Conservation (phyloP, 2,329 filamentous ascomycete genomes). For the Aspergillus aculeatinus region DNA sequence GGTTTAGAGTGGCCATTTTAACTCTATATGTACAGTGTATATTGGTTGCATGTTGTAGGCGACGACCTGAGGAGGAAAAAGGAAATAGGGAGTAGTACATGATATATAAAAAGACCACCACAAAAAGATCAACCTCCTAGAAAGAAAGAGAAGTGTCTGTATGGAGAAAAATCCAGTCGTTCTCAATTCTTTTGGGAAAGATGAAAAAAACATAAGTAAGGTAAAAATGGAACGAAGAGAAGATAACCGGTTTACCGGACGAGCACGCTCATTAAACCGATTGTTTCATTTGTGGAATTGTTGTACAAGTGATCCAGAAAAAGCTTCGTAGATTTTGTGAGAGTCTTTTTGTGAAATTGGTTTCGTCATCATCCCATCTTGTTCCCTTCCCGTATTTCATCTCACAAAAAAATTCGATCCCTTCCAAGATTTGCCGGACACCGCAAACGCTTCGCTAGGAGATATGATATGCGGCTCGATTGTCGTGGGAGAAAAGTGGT, state of each 20-base stretch:
- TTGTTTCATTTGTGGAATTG: not conserved
- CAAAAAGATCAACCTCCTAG: conserved; percentile 20
- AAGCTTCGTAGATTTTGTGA: not conserved
- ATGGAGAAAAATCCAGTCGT: not conserved
- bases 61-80: conserved; percentile 19
- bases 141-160: not conserved
- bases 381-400: not conserved
- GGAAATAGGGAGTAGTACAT: conserved; percentile 28
- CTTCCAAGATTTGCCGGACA: not conserved
- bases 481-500: conserved; percentile 1
- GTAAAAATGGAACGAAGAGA: conserved; percentile 3
- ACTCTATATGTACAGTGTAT: conserved; percentile 34
- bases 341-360: conserved; percentile 1
- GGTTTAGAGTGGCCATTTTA: conserved; percentile 29
- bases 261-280: conserved; percentile 2
- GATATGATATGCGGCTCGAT: conserved; percentile 4
- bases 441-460: not conserved
- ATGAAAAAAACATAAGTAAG: not conserved
- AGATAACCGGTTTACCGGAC: not conserved
- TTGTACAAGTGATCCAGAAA: conserved; percentile 1
- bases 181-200: not conserved
- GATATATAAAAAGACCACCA: conserved; percentile 32
- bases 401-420: not conserved
- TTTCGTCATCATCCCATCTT: not conserved
- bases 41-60: conserved; percentile 23